Evolutionary conservation across 2,329 filamentous ascomycete species (phyloP).

Genomic region (Coniella vitis): DNA sequence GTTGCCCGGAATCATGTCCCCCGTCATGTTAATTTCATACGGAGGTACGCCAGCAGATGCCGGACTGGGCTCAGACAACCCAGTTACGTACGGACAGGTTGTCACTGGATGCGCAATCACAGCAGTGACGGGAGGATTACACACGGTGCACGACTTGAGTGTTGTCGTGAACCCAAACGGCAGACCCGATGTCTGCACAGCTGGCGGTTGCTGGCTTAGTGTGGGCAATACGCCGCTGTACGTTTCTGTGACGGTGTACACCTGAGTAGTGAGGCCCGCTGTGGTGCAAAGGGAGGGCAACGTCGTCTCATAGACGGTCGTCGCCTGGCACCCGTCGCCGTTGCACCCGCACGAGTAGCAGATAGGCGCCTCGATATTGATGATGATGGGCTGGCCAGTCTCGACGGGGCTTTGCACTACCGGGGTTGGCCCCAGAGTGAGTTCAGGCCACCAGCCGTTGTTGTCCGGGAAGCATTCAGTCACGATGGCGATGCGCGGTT

Average conservation of each 20-base stretch:
- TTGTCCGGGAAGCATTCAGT: background rate
- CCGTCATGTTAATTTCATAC: background rate
- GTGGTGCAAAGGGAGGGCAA: background rate
- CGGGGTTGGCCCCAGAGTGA: background rate
- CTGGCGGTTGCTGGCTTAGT: background rate
- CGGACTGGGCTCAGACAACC: background rate
- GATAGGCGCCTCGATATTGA: conserved; percentile 1
- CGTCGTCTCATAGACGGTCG: conserved; percentile 1
- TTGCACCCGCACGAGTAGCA: conserved; percentile 7
- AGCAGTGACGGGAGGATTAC: background rate
- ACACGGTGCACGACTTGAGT: background rate
- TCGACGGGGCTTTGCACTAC: background rate
- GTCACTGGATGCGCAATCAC: background rate
- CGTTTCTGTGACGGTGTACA: conserved; percentile 3
- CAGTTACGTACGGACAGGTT: conserved; percentile 4
- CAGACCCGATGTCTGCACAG: background rate
- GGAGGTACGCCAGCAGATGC: background rate
- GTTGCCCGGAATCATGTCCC: background rate
- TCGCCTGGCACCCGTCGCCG: conserved; percentile 1
- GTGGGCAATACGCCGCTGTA: background rate
- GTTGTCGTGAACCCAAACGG: conserved; percentile 6
- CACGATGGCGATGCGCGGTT: background rate
- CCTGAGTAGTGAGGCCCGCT: background rate
- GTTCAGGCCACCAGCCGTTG: background rate
- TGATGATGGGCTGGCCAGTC: background rate